Base-by-base conservation (phyloP, 495 filamentous ascomycete species). In the Penicillium cinerascens region DNA sequence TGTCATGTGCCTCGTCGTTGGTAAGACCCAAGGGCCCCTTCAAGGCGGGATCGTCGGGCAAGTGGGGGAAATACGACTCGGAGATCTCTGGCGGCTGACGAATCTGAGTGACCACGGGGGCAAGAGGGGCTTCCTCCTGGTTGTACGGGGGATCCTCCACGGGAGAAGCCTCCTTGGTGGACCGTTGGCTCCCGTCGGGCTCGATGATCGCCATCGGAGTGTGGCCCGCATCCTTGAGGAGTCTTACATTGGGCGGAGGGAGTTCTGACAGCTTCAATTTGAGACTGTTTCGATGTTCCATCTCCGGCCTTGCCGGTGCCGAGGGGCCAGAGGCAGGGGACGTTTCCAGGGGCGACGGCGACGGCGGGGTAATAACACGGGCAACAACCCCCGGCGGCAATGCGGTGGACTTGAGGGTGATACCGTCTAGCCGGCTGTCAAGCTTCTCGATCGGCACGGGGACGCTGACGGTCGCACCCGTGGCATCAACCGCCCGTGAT, bases 381-480 rank as follows among this genome's bases (percentile, higher is more conserved):
- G 72, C 71, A 16, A 77, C 65, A 9, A 76, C 58, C 36, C 66
- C 65, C 17, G 71, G 72, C 23, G 69, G 75, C 38, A 78, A 63
- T 0, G 68, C 73, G 18, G 72, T 72, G 18, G 75, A 76, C 44
- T 77, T 78, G 52, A 77, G 67, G 2, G 67, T 76, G 48, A 78
- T 78, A 8, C 75, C 75, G 43, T 78, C 75, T 13, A 78, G 63
- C 42, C 61, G 71, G 56, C 73, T 76, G 48, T 78, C 75, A 17
- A 78, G 66, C 58, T 71, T 75, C 47, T 76, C 72, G 46, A 78
- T 78, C 13, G 73, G 75, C 37, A 78, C 71, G 4, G 74, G 64
- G 16, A 71, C 51, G 44, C 61, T 67, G 42, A 56, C 43, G 33
- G 45, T 53, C 10, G 47, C 37, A 10, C 54, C 49, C 18, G 52